These are phyloP conservation scores for Daldinia vernicosa DNA, from an alignment of 495 filamentous ascomycete genomes.

Conservation along the genomic window DNA sequence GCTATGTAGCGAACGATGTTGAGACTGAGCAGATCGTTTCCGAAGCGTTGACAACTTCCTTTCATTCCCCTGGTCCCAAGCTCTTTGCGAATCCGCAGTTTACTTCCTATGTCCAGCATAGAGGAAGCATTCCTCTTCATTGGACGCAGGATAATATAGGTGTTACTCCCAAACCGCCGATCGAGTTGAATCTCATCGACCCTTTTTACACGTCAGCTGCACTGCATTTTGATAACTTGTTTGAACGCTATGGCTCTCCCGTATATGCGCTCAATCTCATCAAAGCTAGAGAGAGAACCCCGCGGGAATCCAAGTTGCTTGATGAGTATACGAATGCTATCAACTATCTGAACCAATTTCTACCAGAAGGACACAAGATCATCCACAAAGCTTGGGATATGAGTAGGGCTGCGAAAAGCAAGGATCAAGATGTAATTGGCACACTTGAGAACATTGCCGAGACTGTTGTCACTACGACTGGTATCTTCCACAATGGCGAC, in stretches of 20 bases:
- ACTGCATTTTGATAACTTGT: constrained; percentile 95
- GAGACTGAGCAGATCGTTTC: constrained; percentile 99
- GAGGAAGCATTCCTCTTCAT: constrained; percentile 94
- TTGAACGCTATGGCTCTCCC: constrained; percentile 91
- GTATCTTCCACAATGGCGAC: constrained; percentile 94
- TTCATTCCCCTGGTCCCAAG: constrained; percentile 87
- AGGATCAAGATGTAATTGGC: constrained; percentile 95
- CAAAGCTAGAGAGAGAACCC: constrained; percentile 89
- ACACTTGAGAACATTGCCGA: constrained; percentile 90
- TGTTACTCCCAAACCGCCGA: constrained; percentile 93
- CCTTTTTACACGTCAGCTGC: constrained; percentile 97
- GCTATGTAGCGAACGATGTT: constrained; percentile 98
- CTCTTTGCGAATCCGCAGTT: constrained; percentile 89
- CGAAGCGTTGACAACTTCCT: constrained; percentile 91
- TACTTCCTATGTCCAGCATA: constrained; percentile 96
- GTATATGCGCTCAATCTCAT: constrained; percentile 94
- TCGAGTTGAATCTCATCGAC: constrained; percentile 91
- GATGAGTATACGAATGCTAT: constrained; percentile 89
- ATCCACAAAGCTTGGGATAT: constrained; percentile 97
- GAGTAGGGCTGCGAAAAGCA: constrained; percentile 92
- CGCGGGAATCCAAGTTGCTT: constrained; percentile 89
- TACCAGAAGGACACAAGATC: constrained; percentile 84
- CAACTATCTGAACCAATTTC: constrained; percentile 92
- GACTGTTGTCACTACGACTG: constrained; percentile 81
- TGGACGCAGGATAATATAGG: constrained; percentile 98